A percentile compares a stretch with the other conserved stretches of the same genome.
These are phyloP conservation scores for Magnaporthiopsis rhizophila DNA, from an alignment of 2,329 filamentous ascomycete species.

Conservation along the genomic window DNA sequence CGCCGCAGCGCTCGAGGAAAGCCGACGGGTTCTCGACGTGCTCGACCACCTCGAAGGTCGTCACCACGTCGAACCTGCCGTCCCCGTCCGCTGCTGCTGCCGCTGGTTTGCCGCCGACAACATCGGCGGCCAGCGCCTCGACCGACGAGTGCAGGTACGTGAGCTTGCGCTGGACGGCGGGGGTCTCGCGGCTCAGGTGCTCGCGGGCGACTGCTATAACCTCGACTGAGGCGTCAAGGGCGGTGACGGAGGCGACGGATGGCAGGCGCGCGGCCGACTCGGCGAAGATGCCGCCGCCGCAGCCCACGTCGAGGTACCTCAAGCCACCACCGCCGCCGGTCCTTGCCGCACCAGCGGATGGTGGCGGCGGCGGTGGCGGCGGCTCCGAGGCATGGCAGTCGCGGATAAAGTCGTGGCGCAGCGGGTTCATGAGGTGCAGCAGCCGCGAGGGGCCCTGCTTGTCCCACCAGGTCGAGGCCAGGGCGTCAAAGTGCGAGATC, in stretches of 20 bases:
- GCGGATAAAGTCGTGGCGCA: constrained; percentile 86
- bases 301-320: constrained; percentile 83
- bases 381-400: constrained; percentile 54
- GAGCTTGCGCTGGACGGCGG: constrained; percentile 54
- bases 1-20: constrained; percentile 64
- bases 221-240: constrained; percentile 68
- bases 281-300: constrained; percentile 93
- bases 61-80: constrained; percentile 64
- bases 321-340: constrained; percentile 24
- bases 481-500: constrained; percentile 87
- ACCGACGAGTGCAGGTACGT: constrained; percentile 69
- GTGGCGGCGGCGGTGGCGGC: constrained; percentile 15
- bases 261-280: constrained; percentile 70
- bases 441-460: constrained; percentile 85
- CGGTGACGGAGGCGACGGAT: constrained; percentile 56
- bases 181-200: constrained; percentile 65
- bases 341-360: no score
- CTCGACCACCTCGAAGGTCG: constrained; percentile 90
- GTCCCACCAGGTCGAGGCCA: constrained; percentile 96
- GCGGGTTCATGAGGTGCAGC: constrained; percentile 95
- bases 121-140: constrained; percentile 51
- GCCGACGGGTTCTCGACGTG: constrained; percentile 71
- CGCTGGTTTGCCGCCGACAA: constrained; percentile 22
- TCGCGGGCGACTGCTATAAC: constrained; percentile 67
- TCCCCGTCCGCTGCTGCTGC: neutral